Evolutionary conservation across 768 basidiomycete genomes (phyloP).

Genomic region (Terana coerulea): DNA sequence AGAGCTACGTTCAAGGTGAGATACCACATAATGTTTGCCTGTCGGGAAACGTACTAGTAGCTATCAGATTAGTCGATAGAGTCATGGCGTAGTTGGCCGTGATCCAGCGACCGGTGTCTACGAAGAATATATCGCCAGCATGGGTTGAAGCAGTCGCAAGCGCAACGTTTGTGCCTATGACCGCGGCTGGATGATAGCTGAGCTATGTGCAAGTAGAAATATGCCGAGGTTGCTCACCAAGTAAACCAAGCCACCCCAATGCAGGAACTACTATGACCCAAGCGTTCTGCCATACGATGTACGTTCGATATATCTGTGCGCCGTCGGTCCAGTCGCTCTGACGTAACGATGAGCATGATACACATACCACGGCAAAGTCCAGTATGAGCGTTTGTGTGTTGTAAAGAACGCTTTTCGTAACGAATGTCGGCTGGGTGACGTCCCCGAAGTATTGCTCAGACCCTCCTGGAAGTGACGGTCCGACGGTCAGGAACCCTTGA

Average conservation of each 20-base stretch:
- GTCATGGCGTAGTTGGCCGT: constrained; percentile 30
- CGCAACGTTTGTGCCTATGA: constrained; percentile 16
- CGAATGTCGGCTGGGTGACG: constrained; percentile 12
- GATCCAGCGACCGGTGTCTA: constrained; percentile 29
- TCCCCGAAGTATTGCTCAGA: constrained; percentile 8
- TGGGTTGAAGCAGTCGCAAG: constrained; percentile 15
- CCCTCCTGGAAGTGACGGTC: constrained; percentile 1
- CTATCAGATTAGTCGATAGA: constrained; percentile 29
- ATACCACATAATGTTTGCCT: not conserved
- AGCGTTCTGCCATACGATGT: constrained; percentile 10
- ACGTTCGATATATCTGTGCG: constrained; percentile 12
- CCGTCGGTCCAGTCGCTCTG: too few relatives aligned
- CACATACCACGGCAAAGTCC: constrained; percentile 22
- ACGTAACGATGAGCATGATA: not conserved
- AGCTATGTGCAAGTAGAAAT: not conserved
- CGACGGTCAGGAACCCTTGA: constrained; percentile 13
- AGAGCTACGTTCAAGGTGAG: constrained; percentile 17
- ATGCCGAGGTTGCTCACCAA: not conserved
- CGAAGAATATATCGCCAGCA: constrained; percentile 24
- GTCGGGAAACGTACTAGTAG: constrained; percentile 25
- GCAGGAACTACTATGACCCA: constrained; percentile 2
- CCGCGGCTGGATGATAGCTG: constrained; percentile 15
- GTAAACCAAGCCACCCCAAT: constrained; percentile 9
- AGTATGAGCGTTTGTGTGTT: constrained; percentile 18
- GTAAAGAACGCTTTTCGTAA: constrained; percentile 17